A percentile compares a stretch with the other conserved stretches of the same genome.
These are phyloP conservation scores for Hypoxylon sp. DNA, from an alignment of 2,329 filamentous ascomycete genomes.

Conservation along the genomic window DNA sequence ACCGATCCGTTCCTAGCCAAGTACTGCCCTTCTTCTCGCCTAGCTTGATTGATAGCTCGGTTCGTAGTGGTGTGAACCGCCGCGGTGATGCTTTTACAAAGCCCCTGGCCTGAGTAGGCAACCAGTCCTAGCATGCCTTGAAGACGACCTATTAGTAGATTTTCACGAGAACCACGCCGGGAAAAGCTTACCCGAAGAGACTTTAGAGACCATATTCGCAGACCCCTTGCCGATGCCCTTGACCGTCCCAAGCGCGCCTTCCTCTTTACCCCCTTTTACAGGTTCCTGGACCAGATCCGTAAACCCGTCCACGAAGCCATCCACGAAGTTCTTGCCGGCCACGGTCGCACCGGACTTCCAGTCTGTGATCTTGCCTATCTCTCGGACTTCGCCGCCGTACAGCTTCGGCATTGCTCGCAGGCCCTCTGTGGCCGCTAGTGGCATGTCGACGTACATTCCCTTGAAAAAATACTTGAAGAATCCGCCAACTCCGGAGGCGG, in stretches of 20 bases:
- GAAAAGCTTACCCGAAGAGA: conserved; percentile 27
- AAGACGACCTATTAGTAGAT: too few relatives aligned
- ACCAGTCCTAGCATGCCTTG: conserved; percentile 35
- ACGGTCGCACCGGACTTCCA: conserved; percentile 55
- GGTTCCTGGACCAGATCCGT: conserved; percentile 50
- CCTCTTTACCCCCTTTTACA: conserved; percentile 51
- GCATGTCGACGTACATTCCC: conserved; percentile 56
- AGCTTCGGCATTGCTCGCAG: conserved; percentile 62
- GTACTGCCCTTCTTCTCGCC: conserved; percentile 1
- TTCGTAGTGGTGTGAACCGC: not conserved
- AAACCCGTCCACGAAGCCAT: conserved; percentile 55
- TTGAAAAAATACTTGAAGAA: conserved; percentile 21
- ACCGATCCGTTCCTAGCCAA: too few relatives aligned
- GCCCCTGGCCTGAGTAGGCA: conserved; percentile 32
- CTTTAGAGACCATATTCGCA: conserved; percentile 37
- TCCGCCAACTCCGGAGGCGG: conserved; percentile 15
- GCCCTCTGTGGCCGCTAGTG: conserved; percentile 59
- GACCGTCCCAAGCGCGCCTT: conserved; percentile 52
- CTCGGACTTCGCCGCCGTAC: conserved; percentile 54
- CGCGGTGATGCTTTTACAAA: conserved; percentile 2
- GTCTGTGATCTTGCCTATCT: conserved; percentile 55
- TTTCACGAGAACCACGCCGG: not conserved
- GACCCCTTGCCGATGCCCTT: conserved; percentile 56
- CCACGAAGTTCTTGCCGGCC: conserved; percentile 54
- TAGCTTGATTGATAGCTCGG: conserved; percentile 2